A percentile compares a stretch with the other conserved stretches of the same genome.
These are phyloP conservation scores for Penicillium cataractarum DNA, from an alignment of 495 filamentous ascomycete genomes.

Conservation along the genomic window DNA sequence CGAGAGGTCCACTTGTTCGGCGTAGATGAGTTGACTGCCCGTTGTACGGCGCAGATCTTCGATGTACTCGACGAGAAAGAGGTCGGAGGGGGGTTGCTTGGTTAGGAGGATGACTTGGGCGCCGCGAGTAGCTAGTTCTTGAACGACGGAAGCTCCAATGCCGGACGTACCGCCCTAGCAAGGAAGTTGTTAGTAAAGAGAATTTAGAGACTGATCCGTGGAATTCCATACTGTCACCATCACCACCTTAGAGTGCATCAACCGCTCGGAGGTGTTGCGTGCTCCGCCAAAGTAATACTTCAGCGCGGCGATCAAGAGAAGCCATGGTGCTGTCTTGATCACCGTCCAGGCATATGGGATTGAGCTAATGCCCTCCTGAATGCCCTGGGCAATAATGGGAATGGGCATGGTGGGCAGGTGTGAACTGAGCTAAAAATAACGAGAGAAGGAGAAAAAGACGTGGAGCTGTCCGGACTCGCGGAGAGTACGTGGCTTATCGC, in stretches of 20 bases:
- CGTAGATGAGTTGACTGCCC: conserved; percentile 89
- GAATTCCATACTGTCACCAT: conserved; percentile 74
- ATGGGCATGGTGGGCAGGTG: conserved; percentile 68
- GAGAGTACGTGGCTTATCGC: conserved; percentile 20
- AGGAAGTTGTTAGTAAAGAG: conserved; percentile 5
- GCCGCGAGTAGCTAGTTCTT: conserved; percentile 76
- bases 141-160: conserved; percentile 77
- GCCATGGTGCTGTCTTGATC: conserved; percentile 60
- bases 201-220: not conserved
- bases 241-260: conserved; percentile 90
- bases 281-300: conserved; percentile 82
- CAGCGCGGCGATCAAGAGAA: conserved; percentile 63
- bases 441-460: conserved; percentile 14
- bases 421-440: conserved; percentile 15
- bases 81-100: conserved; percentile 74
- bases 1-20: conserved; percentile 89
- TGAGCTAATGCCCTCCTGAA: conserved; percentile 65
- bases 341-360: conserved; percentile 67
- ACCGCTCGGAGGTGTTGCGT: conserved; percentile 72
- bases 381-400: conserved; percentile 63
- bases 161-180: conserved; percentile 87
- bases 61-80: conserved; percentile 90
- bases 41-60: conserved; percentile 79
- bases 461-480: conserved; percentile 16
- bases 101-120: conserved; percentile 92